phyloP scores from a whole-genome alignment of 768 basidiomycete genomes.

The Hericium alpestre region DNA sequence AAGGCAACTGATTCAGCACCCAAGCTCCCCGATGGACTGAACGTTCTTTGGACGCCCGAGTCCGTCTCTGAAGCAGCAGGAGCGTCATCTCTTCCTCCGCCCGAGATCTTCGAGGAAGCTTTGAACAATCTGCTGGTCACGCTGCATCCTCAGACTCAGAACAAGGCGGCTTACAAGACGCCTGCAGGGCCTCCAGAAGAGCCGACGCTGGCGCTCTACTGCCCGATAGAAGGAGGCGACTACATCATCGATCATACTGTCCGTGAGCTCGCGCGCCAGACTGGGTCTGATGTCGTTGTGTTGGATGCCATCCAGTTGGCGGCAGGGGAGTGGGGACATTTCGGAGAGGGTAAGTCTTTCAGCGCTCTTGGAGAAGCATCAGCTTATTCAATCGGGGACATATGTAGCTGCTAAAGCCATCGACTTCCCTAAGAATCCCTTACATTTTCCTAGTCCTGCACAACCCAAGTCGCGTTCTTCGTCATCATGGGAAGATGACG shows the following conservation, averaged over 20 bases:
- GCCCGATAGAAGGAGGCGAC: slow-evolving; percentile 82
- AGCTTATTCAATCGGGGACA: not conserved
- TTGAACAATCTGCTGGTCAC: slow-evolving; percentile 67
- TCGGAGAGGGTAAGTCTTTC: slow-evolving; percentile 55
- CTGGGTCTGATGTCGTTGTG: slow-evolving; percentile 72
- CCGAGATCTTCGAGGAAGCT: slow-evolving; percentile 66
- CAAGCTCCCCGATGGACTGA: slow-evolving; percentile 42
- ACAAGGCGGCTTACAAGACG: slow-evolving; percentile 53
- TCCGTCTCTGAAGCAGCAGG: slow-evolving; percentile 23
- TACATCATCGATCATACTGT: slow-evolving; percentile 75
- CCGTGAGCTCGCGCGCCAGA: slow-evolving; percentile 59
- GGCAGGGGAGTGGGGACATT: slow-evolving; percentile 79
- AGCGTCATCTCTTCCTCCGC: slow-evolving; percentile 44
- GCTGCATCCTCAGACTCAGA: slow-evolving; percentile 74
- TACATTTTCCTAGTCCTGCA: slow-evolving; percentile 42
- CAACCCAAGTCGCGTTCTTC: slow-evolving; percentile 15
- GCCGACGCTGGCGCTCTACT: slow-evolving; percentile 78
- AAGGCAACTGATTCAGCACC: slow-evolving; percentile 22
- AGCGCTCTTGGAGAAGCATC: not conserved
- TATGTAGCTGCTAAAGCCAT: slow-evolving; percentile 55
- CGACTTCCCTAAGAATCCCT: slow-evolving; percentile 61
- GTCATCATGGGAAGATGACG: slow-evolving; percentile 33
- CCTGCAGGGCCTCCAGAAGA: slow-evolving; percentile 48
- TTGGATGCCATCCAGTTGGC: slow-evolving; percentile 78
- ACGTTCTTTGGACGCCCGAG: slow-evolving; percentile 55